These are phyloP conservation scores for Niveomyces coronatus DNA, from an alignment of 2,329 filamentous ascomycete genomes.

Conservation along the genomic window DNA sequence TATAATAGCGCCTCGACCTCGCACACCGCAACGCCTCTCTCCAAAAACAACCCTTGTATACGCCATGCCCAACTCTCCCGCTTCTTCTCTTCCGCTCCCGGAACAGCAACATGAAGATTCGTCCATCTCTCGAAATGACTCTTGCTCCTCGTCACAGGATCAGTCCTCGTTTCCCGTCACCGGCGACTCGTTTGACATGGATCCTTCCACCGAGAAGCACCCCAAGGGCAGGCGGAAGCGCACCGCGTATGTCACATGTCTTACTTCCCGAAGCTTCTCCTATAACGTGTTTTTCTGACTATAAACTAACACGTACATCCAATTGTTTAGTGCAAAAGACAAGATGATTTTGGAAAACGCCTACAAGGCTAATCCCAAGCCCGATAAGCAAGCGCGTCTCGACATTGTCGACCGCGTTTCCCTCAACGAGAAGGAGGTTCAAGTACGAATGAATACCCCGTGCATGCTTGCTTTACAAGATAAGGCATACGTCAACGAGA, in stretches of 20 bases:
- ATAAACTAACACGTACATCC: conserved; percentile 9
- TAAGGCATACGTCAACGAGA: too few species aligned
- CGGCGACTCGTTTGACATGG: conserved; percentile 7
- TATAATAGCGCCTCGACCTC: conserved; percentile 7
- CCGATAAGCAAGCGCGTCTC: conserved; percentile 78
- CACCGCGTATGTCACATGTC: conserved; percentile 43
- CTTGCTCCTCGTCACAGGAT: conserved; percentile 7
- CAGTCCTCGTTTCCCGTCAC: not conserved
- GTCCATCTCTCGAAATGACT: conserved; percentile 8
- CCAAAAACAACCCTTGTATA: not conserved
- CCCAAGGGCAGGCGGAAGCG: conserved; percentile 53
- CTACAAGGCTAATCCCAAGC: conserved; percentile 77
- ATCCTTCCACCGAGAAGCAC: conserved; percentile 29
- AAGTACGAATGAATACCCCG: conserved; percentile 62
- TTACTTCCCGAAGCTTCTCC: not conserved
- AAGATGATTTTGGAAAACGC: conserved; percentile 80
- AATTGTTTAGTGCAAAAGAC: conserved; percentile 64
- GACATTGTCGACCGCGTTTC: conserved; percentile 78
- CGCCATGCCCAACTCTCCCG: conserved; percentile 6
- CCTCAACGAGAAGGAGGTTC: conserved; percentile 90
- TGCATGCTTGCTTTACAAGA: too few species aligned
- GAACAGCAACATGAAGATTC: conserved; percentile 3
- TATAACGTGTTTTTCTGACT: not conserved
- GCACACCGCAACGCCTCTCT: conserved; percentile 5
- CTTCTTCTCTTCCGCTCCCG: conserved; percentile 5